These are phyloP conservation scores for Russula dissimulans DNA, from an alignment of 768 basidiomycete genomes.

Conservation along the genomic window DNA sequence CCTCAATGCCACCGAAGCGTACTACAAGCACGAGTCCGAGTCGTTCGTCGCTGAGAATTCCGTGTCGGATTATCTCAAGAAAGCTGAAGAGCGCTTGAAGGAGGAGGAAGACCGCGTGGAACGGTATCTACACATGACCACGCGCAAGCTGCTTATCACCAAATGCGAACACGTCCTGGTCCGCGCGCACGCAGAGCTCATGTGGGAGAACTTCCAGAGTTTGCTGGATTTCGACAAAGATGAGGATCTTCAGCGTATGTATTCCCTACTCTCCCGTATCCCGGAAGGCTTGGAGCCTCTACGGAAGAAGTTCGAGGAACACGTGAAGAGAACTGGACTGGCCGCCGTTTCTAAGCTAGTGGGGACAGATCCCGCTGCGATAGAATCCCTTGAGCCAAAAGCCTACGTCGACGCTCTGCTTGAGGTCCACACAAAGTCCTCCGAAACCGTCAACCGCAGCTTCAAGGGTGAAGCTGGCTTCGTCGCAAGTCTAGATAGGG, in stretches of 20 bases:
- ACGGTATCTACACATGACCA: conserved; percentile 83
- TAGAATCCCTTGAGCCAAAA: conserved; percentile 76
- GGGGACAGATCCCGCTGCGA: conserved; percentile 42
- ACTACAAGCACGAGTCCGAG: conserved; percentile 88
- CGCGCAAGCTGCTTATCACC: conserved; percentile 68
- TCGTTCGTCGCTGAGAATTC: conserved; percentile 81
- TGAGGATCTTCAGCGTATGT: conserved; percentile 93
- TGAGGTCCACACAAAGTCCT: conserved; percentile 87
- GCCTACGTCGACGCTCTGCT: conserved; percentile 89
- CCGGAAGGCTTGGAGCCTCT: conserved; percentile 85
- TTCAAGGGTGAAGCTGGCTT: conserved; percentile 93
- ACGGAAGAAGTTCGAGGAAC: conserved; percentile 87
- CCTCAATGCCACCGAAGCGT: conserved; percentile 78
- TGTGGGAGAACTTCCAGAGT: conserved; percentile 91
- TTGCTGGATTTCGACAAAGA: conserved; percentile 90
- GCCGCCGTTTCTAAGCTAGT: conserved; percentile 67
- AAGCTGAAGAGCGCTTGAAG: conserved; percentile 82
- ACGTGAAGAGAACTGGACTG: conserved; percentile 86
- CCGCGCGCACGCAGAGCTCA: conserved; percentile 67
- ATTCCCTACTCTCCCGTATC: conserved; percentile 83
- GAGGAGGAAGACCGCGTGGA: conserved; percentile 97
- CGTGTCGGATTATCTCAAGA: conserved; percentile 91
- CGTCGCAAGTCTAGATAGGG: conserved; percentile 87
- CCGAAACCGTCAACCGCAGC: conserved; percentile 76
- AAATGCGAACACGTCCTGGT: conserved; percentile 93